A percentile compares a stretch with the other conserved stretches of the same genome.
Conservation (phyloP, 768 basidiomycete species). For the Suillus occidentalis region DNA sequence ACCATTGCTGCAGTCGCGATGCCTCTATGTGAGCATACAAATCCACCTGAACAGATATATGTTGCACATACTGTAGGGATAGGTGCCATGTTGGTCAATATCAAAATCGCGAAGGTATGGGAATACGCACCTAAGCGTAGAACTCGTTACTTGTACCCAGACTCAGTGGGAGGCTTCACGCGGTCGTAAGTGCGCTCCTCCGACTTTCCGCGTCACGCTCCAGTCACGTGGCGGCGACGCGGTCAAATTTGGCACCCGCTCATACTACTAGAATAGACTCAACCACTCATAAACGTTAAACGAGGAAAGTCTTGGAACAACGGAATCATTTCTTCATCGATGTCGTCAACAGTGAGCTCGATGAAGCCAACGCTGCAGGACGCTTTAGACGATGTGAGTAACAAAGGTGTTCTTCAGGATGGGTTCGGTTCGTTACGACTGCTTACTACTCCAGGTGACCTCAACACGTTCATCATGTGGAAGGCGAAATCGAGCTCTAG, state of each 20-base stretch:
- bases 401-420: neutral
- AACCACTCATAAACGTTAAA: conserved; percentile 3
- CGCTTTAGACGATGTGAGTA: conserved; percentile 67
- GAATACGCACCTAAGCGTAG: conserved; percentile 12
- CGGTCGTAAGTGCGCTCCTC: conserved; percentile 13
- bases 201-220: conserved; percentile 19
- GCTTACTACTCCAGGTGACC: conserved; percentile 47
- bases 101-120: conserved; percentile 7
- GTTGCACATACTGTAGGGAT: conserved; percentile 50
- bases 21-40: conserved; percentile 13
- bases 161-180: conserved; percentile 6
- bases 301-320: neutral
- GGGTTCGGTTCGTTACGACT: conserved; percentile 11
- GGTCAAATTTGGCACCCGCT: conserved; percentile 16
- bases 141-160: neutral
- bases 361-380: conserved; percentile 55
- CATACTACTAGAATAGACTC: too few species aligned
- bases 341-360: conserved; percentile 13
- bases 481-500: conserved; percentile 54
- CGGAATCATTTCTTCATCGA: neutral
- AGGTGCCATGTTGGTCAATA: conserved; percentile 48
- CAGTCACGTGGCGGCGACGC: conserved; percentile 33
- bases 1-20: conserved; percentile 56
- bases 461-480: conserved; percentile 59
- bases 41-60: neutral